Evolutionary conservation across 208 protist genomes (phyloP), one percentile per base, ranked within the genome.

Genomic region (Leishmania tropica): DNA sequence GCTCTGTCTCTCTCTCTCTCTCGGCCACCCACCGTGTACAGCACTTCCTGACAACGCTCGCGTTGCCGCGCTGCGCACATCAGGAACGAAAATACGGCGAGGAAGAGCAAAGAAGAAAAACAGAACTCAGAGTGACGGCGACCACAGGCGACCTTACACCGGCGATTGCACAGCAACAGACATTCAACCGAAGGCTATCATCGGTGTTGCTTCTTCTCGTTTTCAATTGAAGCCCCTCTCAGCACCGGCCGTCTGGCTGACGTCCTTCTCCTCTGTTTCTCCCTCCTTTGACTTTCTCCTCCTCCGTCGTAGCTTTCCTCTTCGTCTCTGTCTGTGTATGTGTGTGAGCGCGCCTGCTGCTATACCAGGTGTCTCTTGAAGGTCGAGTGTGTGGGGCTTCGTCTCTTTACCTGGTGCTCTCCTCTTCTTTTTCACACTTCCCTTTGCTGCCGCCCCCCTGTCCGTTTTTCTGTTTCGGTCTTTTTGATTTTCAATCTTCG

Each of bases 221-320:
- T 35, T 64, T 15, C 7, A 8, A 35, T 35, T 31, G 24, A 28
- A 11, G 28, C 28, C n/a, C 28, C n/a, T 64, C 28, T 13, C 58
- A 24, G 35, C 37, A 71, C 28, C 35, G 5, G 65, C 65, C 65
- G 37, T 42, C 65, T 35, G 19, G 3, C 31, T 47, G 65, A 2
- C 19, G 4, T 71, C 71, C 35, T 83, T 74, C 60, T 83, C 8
- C 60, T 83, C 24, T 45, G 35, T 11, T 10, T 74, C 37, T 8
- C 24, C 75, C 19, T 3, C 35, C 37, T 48, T 67, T 45, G 13
- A 58, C 47, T 47, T 64, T 5, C 11, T 64, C 54, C 74, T 54
- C 15, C 15, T 65, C 74, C 53, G 3, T 40, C 64, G 4, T 31
- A 17, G 13, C 64, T 8, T 70, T 13, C 31, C n/a, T n/a, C 60